Conservation (phyloP, 768 basidiomycete genomes). For the Boletus tomentosulus region DNA sequence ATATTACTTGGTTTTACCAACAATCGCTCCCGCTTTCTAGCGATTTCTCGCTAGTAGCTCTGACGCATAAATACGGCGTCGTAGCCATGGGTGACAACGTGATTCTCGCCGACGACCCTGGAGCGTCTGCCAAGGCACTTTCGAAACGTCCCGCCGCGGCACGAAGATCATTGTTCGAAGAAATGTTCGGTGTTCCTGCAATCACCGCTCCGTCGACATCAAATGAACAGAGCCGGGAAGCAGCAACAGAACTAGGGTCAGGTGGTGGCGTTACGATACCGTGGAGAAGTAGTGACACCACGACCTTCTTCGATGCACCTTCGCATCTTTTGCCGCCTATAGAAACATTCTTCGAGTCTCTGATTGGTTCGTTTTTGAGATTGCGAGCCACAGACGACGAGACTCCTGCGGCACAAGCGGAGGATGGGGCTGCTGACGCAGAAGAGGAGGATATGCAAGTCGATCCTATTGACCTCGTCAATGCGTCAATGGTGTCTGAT, state of each 20-base stretch:
- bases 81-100: conserved; percentile 64
- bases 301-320: conserved; percentile 58
- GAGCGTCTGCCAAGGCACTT: conserved; percentile 38
- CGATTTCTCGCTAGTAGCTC: conserved; percentile 59
- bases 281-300: conserved; percentile 41
- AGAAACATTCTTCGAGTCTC: conserved; percentile 62
- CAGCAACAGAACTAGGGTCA: conserved; percentile 10
- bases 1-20: conserved; percentile 37
- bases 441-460: conserved; percentile 46
- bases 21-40: conserved; percentile 31
- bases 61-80: conserved; percentile 63
- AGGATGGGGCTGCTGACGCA: conserved; percentile 28
- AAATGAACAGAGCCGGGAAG: conserved; percentile 15
- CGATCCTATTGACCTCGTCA: conserved; percentile 23
- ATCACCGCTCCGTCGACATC: conserved; percentile 38
- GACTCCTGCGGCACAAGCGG: conserved; percentile 7
- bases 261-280: conserved; percentile 20
- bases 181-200: conserved; percentile 83
- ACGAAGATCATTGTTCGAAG: conserved; percentile 72
- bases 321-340: conserved; percentile 76
- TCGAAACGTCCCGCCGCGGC: conserved; percentile 28
- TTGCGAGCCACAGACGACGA: conserved; percentile 24
- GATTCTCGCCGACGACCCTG: conserved; percentile 39
- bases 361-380: conserved; percentile 48
- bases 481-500: conserved; percentile 36